Evolutionary conservation across 371 early-diverging fungal species (phyloP), one percentile per base, ranked within the genome.

Genomic region (Apophysomyces sp.): DNA sequence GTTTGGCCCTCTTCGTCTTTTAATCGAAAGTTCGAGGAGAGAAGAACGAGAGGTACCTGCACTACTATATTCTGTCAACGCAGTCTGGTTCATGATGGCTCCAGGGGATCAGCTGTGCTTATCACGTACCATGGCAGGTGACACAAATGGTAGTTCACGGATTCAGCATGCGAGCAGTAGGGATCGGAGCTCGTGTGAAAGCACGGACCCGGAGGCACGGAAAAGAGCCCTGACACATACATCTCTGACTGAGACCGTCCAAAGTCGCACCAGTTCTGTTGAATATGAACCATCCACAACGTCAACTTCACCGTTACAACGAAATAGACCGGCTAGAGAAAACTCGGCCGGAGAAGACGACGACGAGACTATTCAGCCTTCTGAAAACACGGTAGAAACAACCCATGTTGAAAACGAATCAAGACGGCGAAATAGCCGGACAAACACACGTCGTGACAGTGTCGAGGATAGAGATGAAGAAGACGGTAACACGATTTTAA

Each of bases 1-100:
- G 3, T 94, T 87, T 82, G 95, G 95, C n/a, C 95, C 95, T 5
- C 81, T 94, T 21, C 84, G 90, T n/a, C 74, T 92, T 27, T 69
- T 94, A 7, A 84, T 94, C 55, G 92, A 94, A 71, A 87, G 87
- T 52, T 86, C 92, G 7, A 80, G 85, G 62, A 76, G 63, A 16
- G 83, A 92, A 37, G 83, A 92, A 59, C 83, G 86, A 27, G 90
- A 90, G 66, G 87, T 94, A 0, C 94, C 94, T 13, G 94, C 92
- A 0, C 67, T 94, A 55, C 68, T 94, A 7, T 94, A 94, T 61
- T 83, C 88, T 9, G 88, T 87, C 0, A 87, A 87, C 65, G 86
- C 88, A 11, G 88, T 92, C 0, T 91, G 91, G 89, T 82, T 92
- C 63, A 93, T 93, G 93, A 86, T 91, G 37, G 76, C 89, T 2